Evolutionary conservation across 2,329 filamentous ascomycete species (phyloP).

Genomic region (Graphilbum ipis-grandicollis): DNA sequence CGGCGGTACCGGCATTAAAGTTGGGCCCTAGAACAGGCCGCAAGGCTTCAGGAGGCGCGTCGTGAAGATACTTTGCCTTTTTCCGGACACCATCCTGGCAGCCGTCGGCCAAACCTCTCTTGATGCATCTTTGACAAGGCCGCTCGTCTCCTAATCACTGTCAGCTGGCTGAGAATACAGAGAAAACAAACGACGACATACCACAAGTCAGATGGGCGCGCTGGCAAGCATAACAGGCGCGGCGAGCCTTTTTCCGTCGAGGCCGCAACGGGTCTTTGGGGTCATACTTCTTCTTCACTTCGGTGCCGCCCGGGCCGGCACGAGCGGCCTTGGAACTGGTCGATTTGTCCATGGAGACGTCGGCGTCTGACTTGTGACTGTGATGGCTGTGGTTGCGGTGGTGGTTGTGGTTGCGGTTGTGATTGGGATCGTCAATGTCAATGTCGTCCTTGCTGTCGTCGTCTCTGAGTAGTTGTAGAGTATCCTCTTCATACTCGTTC

Average conservation of each 20-base stretch:
- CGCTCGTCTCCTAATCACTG: constrained; percentile 64
- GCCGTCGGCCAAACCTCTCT: constrained; percentile 73
- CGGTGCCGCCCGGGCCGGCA: constrained; percentile 13
- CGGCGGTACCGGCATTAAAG: constrained; percentile 43
- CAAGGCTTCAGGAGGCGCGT: constrained; percentile 78
- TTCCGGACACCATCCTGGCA: constrained; percentile 96
- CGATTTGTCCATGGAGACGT: constrained; percentile 33
- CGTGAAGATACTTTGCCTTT: constrained; percentile 97
- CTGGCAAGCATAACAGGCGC: constrained; percentile 94
- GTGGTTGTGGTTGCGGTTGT: constrained; percentile 17
- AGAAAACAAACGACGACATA: constrained; percentile 35
- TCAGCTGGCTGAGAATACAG: neutral
- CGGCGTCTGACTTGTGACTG: constrained; percentile 32
- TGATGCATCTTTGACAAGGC: constrained; percentile 86
- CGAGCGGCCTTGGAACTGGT: constrained; percentile 21
- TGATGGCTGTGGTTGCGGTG: constrained; percentile 33
- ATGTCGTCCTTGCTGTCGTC: constrained; percentile 20
- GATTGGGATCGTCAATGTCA: too few relatives aligned
- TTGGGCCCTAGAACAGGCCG: constrained; percentile 66
- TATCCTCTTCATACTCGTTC: constrained; percentile 34
- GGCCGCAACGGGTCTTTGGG: constrained; percentile 84
- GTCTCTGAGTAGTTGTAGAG: constrained; percentile 20
- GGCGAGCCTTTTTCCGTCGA: constrained; percentile 83
- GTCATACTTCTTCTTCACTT: constrained; percentile 52
- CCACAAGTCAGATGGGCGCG: constrained; percentile 94